Conservation (phyloP, 2,329 filamentous ascomycete genomes). For the Lizonia empirigonia region DNA sequence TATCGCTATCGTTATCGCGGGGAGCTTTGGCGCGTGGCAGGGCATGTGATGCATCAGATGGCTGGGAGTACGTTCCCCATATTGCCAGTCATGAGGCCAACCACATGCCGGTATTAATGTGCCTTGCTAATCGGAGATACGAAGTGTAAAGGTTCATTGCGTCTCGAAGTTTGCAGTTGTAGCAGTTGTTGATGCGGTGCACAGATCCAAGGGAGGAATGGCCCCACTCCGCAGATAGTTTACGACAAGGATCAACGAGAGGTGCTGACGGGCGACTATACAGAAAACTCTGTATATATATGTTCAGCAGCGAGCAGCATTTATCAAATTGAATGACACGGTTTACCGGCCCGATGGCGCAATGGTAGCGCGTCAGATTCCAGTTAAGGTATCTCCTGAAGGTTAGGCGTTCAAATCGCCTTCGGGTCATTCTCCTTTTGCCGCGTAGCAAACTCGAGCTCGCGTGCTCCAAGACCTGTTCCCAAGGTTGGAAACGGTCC, state of each 20-base stretch:
- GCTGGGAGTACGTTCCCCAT: constrained; percentile 6
- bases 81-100: constrained; percentile 1
- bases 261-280: no score
- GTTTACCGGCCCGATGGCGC: constrained; percentile 21
- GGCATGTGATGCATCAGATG: constrained; percentile 16
- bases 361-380: constrained; percentile 25
- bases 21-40: constrained; percentile 11
- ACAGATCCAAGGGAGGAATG: no score
- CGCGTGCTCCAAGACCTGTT: neutral
- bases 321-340: constrained; percentile 18
- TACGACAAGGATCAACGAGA: no score
- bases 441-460: neutral
- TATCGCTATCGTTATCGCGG: constrained; percentile 12
- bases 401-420: constrained; percentile 23
- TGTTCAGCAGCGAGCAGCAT: no score
- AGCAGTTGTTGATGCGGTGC: no score
- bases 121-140: no score
- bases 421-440: constrained; percentile 20
- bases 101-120: no score
- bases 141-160: no score
- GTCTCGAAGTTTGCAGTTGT: no score
- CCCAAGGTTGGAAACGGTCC: neutral
- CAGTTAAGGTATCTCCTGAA: constrained; percentile 22
- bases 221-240: no score
- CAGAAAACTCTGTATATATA: no score